These are phyloP conservation scores for Leccinum subrobustum DNA, from an alignment of 1,284 basidiomycete species.

Conservation along the genomic window DNA sequence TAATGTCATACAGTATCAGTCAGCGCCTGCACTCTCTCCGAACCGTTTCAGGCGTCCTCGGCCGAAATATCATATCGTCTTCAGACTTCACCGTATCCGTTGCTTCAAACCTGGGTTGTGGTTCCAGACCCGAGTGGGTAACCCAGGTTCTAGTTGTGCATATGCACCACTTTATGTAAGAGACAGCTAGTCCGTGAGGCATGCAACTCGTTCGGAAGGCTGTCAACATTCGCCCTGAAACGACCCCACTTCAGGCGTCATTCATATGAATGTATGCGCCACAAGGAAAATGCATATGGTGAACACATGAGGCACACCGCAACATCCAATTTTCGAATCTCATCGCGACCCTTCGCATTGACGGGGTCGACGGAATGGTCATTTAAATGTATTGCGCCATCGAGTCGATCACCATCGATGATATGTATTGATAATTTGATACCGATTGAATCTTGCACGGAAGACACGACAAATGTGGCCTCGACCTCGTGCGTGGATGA, in stretches of 20 bases:
- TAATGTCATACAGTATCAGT: neutral
- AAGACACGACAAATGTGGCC: neutral
- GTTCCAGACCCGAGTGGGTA: neutral
- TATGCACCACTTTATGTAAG: neutral
- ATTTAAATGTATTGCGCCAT: neutral
- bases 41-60: neutral
- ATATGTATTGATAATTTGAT: neutral
- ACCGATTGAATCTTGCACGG: neutral
- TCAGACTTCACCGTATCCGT: neutral
- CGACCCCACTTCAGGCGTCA: neutral
- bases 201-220: neutral
- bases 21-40: neutral
- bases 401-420: constrained; percentile 4
- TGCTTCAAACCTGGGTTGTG: neutral
- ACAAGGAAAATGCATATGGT: constrained; percentile 5
- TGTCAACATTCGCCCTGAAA: neutral
- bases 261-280: neutral
- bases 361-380: neutral
- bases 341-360: neutral
- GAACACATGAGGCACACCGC: neutral
- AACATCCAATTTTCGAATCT: constrained; percentile 7
- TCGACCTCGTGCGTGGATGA: constrained; percentile 2
- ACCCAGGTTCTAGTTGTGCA: neutral
- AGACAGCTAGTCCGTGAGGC: neutral
- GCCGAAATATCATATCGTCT: neutral